Percentiles rank a stretch among this genome's conserved stretches.
Evolutionary conservation across 768 basidiomycete species (phyloP).

Genomic region (Sporobolomyces pararoseus): DNA sequence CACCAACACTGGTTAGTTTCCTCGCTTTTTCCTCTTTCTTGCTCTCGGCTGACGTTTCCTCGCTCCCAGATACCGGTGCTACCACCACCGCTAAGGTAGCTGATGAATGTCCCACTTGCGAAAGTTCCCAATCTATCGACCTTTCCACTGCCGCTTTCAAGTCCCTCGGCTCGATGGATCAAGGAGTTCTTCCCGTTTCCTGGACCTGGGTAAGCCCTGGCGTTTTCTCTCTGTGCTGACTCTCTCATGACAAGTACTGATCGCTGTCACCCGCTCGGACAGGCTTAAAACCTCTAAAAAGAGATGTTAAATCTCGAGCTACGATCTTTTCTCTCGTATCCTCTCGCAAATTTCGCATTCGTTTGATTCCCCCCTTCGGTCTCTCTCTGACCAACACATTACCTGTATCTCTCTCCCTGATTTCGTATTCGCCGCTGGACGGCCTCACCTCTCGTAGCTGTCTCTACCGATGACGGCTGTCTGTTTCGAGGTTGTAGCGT

Average conservation of each 20-base stretch:
- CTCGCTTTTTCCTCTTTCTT: background rate
- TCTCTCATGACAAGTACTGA: background rate
- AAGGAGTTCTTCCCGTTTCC: slow-evolving; percentile 20
- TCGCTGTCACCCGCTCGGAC: too few species aligned
- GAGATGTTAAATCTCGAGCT: too few species aligned
- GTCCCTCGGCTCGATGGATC: slow-evolving; percentile 29
- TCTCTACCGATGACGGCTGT: background rate
- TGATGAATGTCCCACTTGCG: slow-evolving; percentile 20
- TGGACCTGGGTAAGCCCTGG: slow-evolving; percentile 12
- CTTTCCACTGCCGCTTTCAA: slow-evolving; percentile 36
- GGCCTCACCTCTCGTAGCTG: background rate
- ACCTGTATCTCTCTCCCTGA: background rate
- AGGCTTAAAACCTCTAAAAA: too few species aligned
- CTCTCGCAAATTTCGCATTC: background rate
- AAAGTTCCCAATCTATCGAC: slow-evolving; percentile 15
- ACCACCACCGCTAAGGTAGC: slow-evolving; percentile 26
- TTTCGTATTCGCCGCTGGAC: slow-evolving; percentile 35
- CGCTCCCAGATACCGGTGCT: slow-evolving; percentile 4
- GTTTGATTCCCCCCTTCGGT: background rate
- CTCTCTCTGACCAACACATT: background rate
- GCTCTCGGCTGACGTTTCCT: background rate
- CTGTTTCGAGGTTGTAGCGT: slow-evolving; percentile 11
- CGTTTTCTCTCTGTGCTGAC: background rate
- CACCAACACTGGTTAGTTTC: slow-evolving; percentile 29
- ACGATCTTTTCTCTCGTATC: background rate